Evolutionary conservation across 2,329 filamentous ascomycete genomes (phyloP).

Genomic region (Arachnomyces sp.): DNA sequence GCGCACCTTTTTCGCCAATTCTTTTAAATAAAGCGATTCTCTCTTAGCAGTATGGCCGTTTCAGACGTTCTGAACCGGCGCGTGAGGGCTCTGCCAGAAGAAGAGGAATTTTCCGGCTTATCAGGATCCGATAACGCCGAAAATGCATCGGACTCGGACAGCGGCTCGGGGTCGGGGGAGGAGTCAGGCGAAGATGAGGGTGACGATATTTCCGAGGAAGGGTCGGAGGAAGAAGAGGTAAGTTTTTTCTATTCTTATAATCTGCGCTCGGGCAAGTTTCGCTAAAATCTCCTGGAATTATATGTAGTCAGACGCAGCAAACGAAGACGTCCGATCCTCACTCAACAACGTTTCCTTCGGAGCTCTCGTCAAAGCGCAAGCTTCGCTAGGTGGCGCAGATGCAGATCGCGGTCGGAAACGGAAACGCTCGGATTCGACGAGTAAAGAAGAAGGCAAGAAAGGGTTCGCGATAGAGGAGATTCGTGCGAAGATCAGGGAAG

Average conservation of each 20-base stretch:
- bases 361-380: constrained; percentile 79
- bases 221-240: constrained; percentile 33
- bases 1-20: too few relatives aligned
- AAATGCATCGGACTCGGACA: constrained; percentile 7
- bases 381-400: constrained; percentile 51
- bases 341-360: constrained; percentile 70
- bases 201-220: constrained; percentile 21
- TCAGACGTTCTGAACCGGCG: constrained; percentile 33
- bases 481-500: constrained; percentile 32
- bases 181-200: constrained; percentile 10
- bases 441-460: constrained; percentile 11
- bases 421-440: constrained; percentile 14
- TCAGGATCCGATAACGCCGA: constrained; percentile 15
- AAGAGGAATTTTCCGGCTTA: constrained; percentile 19
- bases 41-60: constrained; percentile 24
- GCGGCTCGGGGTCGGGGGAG: constrained; percentile 5
- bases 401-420: too few relatives aligned
- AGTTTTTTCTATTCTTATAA: constrained; percentile 9
- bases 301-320: constrained; percentile 24
- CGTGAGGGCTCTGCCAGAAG: constrained; percentile 31
- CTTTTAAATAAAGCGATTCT: constrained; percentile 7
- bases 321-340: constrained; percentile 29
- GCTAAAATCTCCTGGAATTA: too few relatives aligned
- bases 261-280: too few relatives aligned
- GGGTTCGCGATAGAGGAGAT: constrained; percentile 30